A percentile compares a stretch with the other conserved stretches of the same genome.
These are phyloP conservation scores for Hypoxylon sp. DNA, from an alignment of 2,329 filamentous ascomycete species.

Conservation along the genomic window DNA sequence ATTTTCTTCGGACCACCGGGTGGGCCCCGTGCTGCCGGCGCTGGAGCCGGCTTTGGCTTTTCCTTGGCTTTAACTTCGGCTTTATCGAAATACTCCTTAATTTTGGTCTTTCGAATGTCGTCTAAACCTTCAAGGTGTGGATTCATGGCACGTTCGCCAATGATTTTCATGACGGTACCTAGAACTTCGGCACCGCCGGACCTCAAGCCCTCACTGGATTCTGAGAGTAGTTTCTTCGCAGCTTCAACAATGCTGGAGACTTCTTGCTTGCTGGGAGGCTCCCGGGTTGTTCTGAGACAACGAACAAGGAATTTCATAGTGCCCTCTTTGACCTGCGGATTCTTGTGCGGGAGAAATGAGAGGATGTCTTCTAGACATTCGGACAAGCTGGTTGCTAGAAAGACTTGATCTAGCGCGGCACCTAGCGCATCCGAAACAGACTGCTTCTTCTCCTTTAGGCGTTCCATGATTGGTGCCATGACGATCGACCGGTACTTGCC, in stretches of 20 bases:
- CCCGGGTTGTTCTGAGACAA: constrained; percentile 84
- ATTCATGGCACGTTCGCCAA: constrained; percentile 96
- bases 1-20: constrained; percentile 58
- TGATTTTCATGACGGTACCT: constrained; percentile 98
- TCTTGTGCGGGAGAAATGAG: constrained; percentile 90
- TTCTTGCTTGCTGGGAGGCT: constrained; percentile 87
- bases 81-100: constrained; percentile 88
- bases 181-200: constrained; percentile 92
- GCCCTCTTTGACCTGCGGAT: constrained; percentile 96
- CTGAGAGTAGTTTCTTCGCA: constrained; percentile 89
- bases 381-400: constrained; percentile 76
- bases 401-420: constrained; percentile 82
- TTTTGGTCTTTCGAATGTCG: constrained; percentile 94
- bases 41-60: constrained; percentile 86
- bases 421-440: constrained; percentile 89
- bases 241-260: constrained; percentile 88
- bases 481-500: constrained; percentile 84
- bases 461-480: constrained; percentile 92
- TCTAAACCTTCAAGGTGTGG: constrained; percentile 92
- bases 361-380: constrained; percentile 94
- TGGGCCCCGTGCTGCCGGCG: constrained; percentile 68
- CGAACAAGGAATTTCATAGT: constrained; percentile 94
- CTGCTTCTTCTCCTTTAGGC: constrained; percentile 97
- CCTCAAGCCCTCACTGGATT: constrained; percentile 87
- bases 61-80: constrained; percentile 91